A percentile compares a stretch with the other conserved stretches of the same genome.
These are phyloP conservation scores for Myrmaecium sp. DNA, from an alignment of 2,329 filamentous ascomycete species.

Conservation along the genomic window DNA sequence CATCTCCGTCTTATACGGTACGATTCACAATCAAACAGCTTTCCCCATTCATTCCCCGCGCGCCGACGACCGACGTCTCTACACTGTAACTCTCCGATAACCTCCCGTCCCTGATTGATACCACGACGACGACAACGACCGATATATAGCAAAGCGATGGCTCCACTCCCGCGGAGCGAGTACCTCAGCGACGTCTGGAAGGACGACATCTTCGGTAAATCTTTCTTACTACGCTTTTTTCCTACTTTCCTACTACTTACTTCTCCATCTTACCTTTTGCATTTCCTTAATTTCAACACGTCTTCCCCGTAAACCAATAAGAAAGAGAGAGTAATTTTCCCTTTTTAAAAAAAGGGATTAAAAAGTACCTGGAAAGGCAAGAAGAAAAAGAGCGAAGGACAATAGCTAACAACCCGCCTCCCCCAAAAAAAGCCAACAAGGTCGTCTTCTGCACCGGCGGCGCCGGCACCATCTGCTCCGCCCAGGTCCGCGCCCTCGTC, in stretches of 20 bases:
- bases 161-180: constrained; percentile 49
- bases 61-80: no score
- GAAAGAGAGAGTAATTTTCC: not conserved
- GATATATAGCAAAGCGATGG: constrained; percentile 37
- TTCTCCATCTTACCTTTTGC: constrained; percentile 5
- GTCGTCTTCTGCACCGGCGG: constrained; percentile 93
- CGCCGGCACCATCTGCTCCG: constrained; percentile 83
- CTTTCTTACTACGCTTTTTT: not conserved
- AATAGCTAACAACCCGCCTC: no score
- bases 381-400: no score
- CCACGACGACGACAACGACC: no score
- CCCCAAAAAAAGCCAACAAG: constrained; percentile 75
- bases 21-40: no score
- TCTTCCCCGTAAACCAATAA: no score
- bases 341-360: not conserved
- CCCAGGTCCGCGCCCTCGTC: constrained; percentile 81
- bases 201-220: constrained; percentile 68
- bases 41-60: no score
- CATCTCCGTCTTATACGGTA: no score
- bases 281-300: not conserved
- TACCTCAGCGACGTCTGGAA: constrained; percentile 75
- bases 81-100: no score
- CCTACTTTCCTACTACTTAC: constrained; percentile 1
- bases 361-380: no score
- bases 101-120: no score